A percentile compares a stretch with the other conserved stretches of the same genome.
Conservation (phyloP, 2,329 filamentous ascomycete genomes). For the Penicillium thymicola region DNA sequence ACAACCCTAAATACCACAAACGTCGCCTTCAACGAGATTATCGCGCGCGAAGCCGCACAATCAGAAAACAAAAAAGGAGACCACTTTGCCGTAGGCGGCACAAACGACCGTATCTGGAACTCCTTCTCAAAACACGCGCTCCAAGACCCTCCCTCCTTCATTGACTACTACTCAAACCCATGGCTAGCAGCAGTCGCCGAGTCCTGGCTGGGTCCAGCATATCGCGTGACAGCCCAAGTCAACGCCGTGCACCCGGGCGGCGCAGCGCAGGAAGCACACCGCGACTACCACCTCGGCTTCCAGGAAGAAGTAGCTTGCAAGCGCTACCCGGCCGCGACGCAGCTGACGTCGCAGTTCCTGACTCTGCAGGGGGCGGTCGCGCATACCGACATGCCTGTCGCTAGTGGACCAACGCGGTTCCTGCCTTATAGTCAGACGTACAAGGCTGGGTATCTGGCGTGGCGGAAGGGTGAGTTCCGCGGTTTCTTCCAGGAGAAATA, state of each 20-base stretch:
- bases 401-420: slow-evolving; percentile 59
- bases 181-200: slow-evolving; percentile 53
- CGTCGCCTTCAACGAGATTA: slow-evolving; percentile 48
- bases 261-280: slow-evolving; percentile 55
- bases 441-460: slow-evolving; percentile 57
- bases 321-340: slow-evolving; percentile 52
- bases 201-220: slow-evolving; percentile 59
- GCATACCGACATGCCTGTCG: slow-evolving; percentile 58
- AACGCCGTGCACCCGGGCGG: slow-evolving; percentile 62
- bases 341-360: slow-evolving; percentile 55
- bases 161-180: slow-evolving; percentile 59
- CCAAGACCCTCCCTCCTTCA: slow-evolving; percentile 52
- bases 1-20: slow-evolving; percentile 48
- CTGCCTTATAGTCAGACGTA: slow-evolving; percentile 60
- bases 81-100: slow-evolving; percentile 57
- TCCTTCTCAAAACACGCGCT: slow-evolving; percentile 61
- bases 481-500: slow-evolving; percentile 54
- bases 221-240: slow-evolving; percentile 60
- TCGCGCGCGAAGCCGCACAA: slow-evolving; percentile 44
- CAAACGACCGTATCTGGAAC: slow-evolving; percentile 64
- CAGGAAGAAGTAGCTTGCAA: slow-evolving; percentile 50
- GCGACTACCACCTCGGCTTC: slow-evolving; percentile 65
- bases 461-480: slow-evolving; percentile 52
- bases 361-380: slow-evolving; percentile 64
- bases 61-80: slow-evolving; percentile 48